A percentile compares a stretch with the other conserved stretches of the same genome.
Conservation (phyloP, 352 stramenopile species). For the Phytophthora pseudosyringae region DNA sequence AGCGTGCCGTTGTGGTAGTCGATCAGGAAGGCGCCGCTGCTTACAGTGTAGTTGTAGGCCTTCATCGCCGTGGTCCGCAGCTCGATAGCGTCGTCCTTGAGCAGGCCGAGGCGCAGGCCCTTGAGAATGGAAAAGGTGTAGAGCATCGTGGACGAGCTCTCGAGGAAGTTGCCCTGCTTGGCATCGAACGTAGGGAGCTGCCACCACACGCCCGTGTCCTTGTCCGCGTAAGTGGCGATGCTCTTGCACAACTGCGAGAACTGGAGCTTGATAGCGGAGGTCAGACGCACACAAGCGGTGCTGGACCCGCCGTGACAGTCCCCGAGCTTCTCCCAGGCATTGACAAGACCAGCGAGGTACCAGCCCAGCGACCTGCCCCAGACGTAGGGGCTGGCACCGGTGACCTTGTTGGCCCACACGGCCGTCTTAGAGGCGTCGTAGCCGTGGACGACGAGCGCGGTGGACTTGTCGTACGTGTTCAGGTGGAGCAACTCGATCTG, state of each 20-base stretch:
- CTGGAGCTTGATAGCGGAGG: constrained; percentile 23
- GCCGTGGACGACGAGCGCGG: constrained; percentile 25
- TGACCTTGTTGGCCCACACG: constrained; percentile 34
- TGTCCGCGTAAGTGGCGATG: constrained; percentile 27
- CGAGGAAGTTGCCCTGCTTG: constrained; percentile 36
- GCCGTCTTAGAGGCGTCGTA: constrained; percentile 38
- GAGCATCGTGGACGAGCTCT: constrained; percentile 42
- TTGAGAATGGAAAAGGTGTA: constrained; percentile 43
- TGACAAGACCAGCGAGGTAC: constrained; percentile 37
- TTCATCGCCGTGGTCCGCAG: constrained; percentile 17
- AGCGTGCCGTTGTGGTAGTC: constrained; percentile 28
- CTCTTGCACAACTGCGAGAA: constrained; percentile 23
- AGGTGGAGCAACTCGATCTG: constrained; percentile 36
- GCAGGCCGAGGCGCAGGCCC: constrained; percentile 32
- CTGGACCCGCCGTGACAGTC: constrained; percentile 19
- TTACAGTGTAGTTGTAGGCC: constrained; percentile 35
- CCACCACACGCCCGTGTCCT: constrained; percentile 31
- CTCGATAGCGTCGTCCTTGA: constrained; percentile 18
- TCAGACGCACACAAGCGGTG: constrained; percentile 12
- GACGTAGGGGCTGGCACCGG: constrained; percentile 30
- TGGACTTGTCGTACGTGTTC: constrained; percentile 31
- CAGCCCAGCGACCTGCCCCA: constrained; percentile 35
- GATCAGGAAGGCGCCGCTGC: constrained; percentile 23
- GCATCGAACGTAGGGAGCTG: constrained; percentile 32
- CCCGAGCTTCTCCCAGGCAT: constrained; percentile 29